These are phyloP conservation scores for Diversispora eburnea DNA, from an alignment of 192 early-diverging fungal genomes.

Conservation along the genomic window DNA sequence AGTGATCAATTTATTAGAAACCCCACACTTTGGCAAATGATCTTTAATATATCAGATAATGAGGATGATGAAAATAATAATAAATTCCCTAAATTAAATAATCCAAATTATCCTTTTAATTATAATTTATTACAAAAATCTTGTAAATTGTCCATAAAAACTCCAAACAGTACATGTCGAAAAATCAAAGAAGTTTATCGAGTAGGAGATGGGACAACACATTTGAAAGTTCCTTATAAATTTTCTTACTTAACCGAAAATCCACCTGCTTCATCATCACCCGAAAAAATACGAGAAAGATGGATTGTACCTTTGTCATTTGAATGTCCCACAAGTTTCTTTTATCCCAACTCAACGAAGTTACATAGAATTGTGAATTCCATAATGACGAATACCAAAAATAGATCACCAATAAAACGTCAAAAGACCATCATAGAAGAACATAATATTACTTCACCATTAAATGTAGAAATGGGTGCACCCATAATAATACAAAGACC, in stretches of 20 bases:
- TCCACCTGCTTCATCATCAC: not conserved
- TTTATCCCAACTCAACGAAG: not conserved
- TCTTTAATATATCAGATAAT: too few relatives aligned
- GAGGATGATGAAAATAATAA: too few relatives aligned
- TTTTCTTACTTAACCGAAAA: not conserved
- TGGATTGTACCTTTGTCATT: slow-evolving; percentile 1
- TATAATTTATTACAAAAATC: slow-evolving; percentile 12
- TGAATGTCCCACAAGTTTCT: slow-evolving; percentile 6
- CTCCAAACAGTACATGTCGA: not conserved
- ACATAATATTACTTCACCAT: too few relatives aligned
- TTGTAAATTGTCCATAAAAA: not conserved
- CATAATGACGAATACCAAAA: not conserved
- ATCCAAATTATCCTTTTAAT: not conserved
- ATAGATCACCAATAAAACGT: too few relatives aligned
- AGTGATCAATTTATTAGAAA: not conserved
- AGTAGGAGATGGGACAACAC: not conserved
- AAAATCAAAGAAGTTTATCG: not conserved
- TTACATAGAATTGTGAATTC: not conserved
- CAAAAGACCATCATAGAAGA: too few relatives aligned
- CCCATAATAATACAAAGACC: too few relatives aligned
- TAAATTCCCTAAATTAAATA: not conserved
- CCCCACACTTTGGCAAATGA: not conserved
- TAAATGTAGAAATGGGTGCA: too few relatives aligned
- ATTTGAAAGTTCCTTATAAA: not conserved
- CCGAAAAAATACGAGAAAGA: not conserved